These are phyloP conservation scores for Blastobotrys muscicola DNA, from an alignment of 805 yeast species.

Conservation along the genomic window DNA sequence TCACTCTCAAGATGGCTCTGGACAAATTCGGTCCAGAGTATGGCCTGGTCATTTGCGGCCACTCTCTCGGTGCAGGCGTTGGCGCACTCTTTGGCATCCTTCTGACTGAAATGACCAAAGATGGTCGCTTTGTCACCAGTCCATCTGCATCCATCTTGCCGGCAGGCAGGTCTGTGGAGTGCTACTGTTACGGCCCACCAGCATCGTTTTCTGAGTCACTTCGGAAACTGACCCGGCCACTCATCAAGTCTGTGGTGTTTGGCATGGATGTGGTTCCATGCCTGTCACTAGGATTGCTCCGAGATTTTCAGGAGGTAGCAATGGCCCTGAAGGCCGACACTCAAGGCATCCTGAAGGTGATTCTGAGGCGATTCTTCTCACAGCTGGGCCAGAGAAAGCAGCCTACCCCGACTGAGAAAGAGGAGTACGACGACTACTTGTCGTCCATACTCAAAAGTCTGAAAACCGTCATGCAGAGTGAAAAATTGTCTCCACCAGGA, in stretches of 20 bases:
- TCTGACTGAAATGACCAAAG: conserved; percentile 13
- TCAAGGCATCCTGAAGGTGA: conserved; percentile 20
- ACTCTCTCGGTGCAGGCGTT: conserved; percentile 29
- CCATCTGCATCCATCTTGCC: conserved; percentile 15
- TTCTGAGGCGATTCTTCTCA: conserved; percentile 19
- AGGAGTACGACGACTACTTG: conserved; percentile 21
- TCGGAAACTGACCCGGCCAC: conserved; percentile 17
- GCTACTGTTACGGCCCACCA: conserved; percentile 28
- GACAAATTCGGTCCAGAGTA: conserved; percentile 21
- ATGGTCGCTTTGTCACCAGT: conserved; percentile 18
- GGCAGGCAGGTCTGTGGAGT: conserved; percentile 22
- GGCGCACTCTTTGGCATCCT: conserved; percentile 25
- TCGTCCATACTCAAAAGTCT: conserved; percentile 22
- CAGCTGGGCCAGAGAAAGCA: conserved; percentile 20
- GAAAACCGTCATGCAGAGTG: conserved; percentile 23
- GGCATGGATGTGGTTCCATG: conserved; percentile 28
- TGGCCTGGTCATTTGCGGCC: conserved; percentile 28
- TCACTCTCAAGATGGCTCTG: conserved; percentile 20
- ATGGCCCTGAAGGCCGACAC: conserved; percentile 19
- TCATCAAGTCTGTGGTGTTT: conserved; percentile 25
- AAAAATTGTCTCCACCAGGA: conserved; percentile 29
- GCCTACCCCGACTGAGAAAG: conserved; percentile 12
- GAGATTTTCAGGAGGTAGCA: conserved; percentile 25
- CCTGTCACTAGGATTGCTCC: conserved; percentile 25
- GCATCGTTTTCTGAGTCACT: conserved; percentile 22